Evolutionary conservation across 495 filamentous ascomycete species (phyloP), one percentile per base, ranked within the genome.

Genomic region (Penicillium verhagenii): DNA sequence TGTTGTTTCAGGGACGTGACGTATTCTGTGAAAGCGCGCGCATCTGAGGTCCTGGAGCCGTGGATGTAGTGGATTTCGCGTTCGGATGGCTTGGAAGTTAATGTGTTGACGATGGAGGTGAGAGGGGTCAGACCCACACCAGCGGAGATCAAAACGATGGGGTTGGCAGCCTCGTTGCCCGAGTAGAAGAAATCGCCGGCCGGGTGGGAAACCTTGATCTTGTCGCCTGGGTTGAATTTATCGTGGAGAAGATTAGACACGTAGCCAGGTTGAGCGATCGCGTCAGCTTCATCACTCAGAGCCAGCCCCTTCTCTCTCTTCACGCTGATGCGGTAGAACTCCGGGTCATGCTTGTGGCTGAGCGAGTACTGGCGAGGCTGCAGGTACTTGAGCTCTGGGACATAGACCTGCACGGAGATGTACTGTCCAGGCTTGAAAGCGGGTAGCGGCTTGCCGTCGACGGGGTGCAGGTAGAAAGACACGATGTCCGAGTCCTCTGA

Each of bases 291-390:
- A n/a, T n/a, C n/a, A n/a, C n/a, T n/a, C n/a, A n/a, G n/a, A n/a
- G n/a, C 54, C 16, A 81, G 53, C 21, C 82, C 85, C 4, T 68
- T 60, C 67, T 90, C 86, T 46, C 76, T 81, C 80, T 89, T 88
- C 56, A 91, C 80, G 49, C 76, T 85, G 71, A 90, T 85, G 48
- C 87, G 83, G 72, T 87, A 88, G 65, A 84, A 83, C 24, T 80
- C 75, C 18, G 70, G 59, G 1, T 68, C 64, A 5, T 82, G 86
- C 40, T 75, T 72, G 45, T 89, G 86, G 66, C 79, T 84, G 46
- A 91, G 82, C 16, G 83, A 86, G 71, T 90, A 91, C 74, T 90
- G 87, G 42, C 88, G 72, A n/a, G 79, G 74, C 68, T 91, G 88
- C 35, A 71, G 60, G 61, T 84, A 72, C 14, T 79, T 73, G 29